These are phyloP conservation scores for Mallotus repandus DNA, from an alignment of 441 rosid species.

Conservation along the genomic window DNA sequence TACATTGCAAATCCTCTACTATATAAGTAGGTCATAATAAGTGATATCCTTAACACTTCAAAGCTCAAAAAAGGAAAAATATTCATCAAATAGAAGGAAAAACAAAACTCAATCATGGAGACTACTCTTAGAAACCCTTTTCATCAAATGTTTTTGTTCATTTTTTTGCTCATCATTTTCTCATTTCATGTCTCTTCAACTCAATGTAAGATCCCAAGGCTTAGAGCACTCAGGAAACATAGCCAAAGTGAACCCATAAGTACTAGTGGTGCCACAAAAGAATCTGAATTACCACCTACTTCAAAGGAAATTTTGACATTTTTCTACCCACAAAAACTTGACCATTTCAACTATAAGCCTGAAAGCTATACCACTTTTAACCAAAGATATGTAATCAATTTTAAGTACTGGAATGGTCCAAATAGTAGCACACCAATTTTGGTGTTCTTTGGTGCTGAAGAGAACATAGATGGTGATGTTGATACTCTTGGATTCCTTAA, in stretches of 20 bases:
- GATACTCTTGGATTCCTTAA: conserved; percentile 36
- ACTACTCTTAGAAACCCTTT: conserved; percentile 5
- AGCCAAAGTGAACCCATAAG: neutral
- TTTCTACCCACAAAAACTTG: conserved; percentile 55
- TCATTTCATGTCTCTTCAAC: conserved; percentile 6
- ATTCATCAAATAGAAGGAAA: neutral
- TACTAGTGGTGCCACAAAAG: neutral
- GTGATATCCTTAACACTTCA: neutral
- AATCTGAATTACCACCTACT: neutral
- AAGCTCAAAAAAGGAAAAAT: neutral
- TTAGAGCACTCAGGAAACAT: conserved; percentile 9
- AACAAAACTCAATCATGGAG: neutral
- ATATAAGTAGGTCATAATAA: conserved; percentile 10
- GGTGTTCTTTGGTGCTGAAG: conserved; percentile 60
- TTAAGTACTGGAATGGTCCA: conserved; percentile 62
- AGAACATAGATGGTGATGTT: conserved; percentile 33
- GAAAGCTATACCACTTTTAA: conserved; percentile 58
- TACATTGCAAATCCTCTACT: neutral
- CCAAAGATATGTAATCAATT: conserved; percentile 52
- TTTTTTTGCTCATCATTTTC: neutral
- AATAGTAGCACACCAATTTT: conserved; percentile 56
- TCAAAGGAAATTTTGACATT: conserved; percentile 19
- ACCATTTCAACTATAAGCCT: conserved; percentile 66
- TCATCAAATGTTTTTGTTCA: neutral
- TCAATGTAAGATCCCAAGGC: conserved; percentile 9